phyloP scores from a whole-genome alignment of 225 moss, liverwort and hornwort species.

The Rhytidiadelphus loreus region DNA sequence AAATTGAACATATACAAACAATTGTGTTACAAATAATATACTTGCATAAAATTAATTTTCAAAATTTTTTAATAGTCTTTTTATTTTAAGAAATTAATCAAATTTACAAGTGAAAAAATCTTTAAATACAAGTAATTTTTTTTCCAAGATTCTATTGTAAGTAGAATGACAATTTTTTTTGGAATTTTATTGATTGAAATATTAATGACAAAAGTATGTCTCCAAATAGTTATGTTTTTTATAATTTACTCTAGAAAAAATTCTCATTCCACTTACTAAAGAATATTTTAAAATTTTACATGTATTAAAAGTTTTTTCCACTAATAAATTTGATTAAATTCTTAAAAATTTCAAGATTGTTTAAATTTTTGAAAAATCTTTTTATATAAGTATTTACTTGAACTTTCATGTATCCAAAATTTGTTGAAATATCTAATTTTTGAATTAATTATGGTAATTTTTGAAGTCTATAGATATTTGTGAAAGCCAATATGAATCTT shows the following conservation, averaged over 20 bases:
- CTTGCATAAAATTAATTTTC: not conserved
- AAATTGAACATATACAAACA: not conserved
- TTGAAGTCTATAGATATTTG: not conserved
- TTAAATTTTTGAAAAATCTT: too few relatives aligned
- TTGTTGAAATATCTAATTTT: not conserved
- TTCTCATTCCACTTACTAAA: too few relatives aligned
- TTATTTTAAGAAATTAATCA: too few relatives aligned
- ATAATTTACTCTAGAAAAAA: not conserved
- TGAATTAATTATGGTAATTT: not conserved
- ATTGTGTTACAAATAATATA: not conserved
- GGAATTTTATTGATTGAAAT: not conserved
- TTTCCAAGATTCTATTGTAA: not conserved
- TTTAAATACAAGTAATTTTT: not conserved
- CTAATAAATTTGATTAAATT: not conserved
- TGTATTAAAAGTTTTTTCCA: not conserved
- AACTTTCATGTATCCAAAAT: not conserved
- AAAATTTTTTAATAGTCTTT: not conserved
- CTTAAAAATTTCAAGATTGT: too few relatives aligned
- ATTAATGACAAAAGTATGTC: not conserved
- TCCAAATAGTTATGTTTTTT: not conserved
- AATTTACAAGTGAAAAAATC: not conserved
- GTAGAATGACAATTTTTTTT: not conserved
- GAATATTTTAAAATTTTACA: not conserved
- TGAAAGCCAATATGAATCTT: not conserved
- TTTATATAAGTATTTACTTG: not conserved